Evolutionary conservation across 1,284 basidiomycete species (phyloP).

Genomic region (Cystobasidium pallidum): DNA sequence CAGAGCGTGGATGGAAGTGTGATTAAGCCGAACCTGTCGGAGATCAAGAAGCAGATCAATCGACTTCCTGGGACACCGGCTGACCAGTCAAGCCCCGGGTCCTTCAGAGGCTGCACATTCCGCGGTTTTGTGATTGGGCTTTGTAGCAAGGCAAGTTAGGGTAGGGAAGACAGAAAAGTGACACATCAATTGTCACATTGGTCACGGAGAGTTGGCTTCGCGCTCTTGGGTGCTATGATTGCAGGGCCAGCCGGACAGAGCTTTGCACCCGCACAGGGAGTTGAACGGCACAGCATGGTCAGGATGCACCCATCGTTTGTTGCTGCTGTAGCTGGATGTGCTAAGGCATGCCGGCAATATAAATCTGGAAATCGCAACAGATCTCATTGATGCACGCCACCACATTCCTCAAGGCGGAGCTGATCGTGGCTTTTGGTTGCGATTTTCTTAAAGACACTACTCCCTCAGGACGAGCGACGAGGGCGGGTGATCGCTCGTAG

Average conservation of each 20-base stretch:
- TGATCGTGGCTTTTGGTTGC: not conserved
- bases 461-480: too few relatives aligned
- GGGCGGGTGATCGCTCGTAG: too few relatives aligned
- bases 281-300: too few relatives aligned
- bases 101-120: not conserved
- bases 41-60: not conserved
- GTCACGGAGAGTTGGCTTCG: not conserved
- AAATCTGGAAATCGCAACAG: not conserved
- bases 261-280: too few relatives aligned
- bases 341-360: not conserved
- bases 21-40: not conserved
- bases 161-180: not conserved
- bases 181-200: not conserved
- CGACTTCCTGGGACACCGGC: not conserved
- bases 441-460: not conserved
- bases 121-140: too few relatives aligned
- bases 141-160: too few relatives aligned
- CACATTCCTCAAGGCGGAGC: not conserved
- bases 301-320: too few relatives aligned
- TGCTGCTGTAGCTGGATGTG: too few relatives aligned
- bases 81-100: too few relatives aligned
- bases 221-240: too few relatives aligned
- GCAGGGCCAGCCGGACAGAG: too few relatives aligned
- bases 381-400: not conserved
- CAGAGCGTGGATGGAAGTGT: not conserved